Base-by-base conservation (phyloP, 73 alveolate genomes). In the Paramecium pentaurelia region DNA sequence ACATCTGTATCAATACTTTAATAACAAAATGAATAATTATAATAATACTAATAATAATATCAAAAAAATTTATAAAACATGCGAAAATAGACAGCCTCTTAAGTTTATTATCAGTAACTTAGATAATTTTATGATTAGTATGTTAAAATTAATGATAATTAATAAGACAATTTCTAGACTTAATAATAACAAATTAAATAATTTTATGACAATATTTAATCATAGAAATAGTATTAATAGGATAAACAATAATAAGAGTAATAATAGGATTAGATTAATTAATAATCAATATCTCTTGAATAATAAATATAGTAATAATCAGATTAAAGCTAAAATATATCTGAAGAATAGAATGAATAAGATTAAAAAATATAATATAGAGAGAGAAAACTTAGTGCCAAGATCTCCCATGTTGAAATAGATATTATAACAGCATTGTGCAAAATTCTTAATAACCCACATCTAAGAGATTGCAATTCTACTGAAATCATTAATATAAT, bases 321-420 rank as follows among this genome's bases (percentile, higher is more conserved):
- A n/a, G 70, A 18, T 54, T 7, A 49, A 16, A 49, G 1, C 25
- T n/a, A 54, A 54, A 4, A 6, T 54, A 8, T 54, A n/a, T 2
- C 16, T 36, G 60, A 73, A 34, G 87, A 73, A 6, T 14, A 12
- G 14, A 44, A 40, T 16, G 60, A 73, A 22, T 73, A 64, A 37
- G 70, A 54, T 54, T 38, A 54, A 12, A 44, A 22, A 4, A 8
- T 73, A 37, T 8, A 20, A 73, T 34, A 34, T 14, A 44, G 77
- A 54, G 70, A 54, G 32, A 54, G 70, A 80, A 80, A 80, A 37
- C 77, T 80, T 5, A 80, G 91, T 80, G 91, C 77, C 8, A 80
- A 80, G n/a, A 49, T 80, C 1, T 40, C 75, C 8, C 91, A 80
- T 49, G 58, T 80, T 42, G 91, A 80, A 42, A 25, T 80, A 20